These are phyloP conservation scores for Puccinia sorghi DNA, from an alignment of 1,284 basidiomycete genomes.

Conservation along the genomic window DNA sequence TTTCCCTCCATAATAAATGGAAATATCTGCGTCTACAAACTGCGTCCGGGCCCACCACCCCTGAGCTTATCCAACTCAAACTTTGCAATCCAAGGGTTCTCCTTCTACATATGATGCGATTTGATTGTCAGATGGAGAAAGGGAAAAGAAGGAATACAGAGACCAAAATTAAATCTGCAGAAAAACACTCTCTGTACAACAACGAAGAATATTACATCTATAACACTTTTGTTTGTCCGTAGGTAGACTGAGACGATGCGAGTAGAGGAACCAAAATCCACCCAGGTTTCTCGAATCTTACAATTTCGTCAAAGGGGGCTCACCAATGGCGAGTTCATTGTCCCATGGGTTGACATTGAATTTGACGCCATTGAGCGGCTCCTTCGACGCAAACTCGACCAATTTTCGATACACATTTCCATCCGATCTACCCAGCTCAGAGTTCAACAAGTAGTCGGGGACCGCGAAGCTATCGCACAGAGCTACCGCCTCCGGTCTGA, in stretches of 20 bases:
- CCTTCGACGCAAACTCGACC: slow-evolving; percentile 53
- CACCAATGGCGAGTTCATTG: slow-evolving; percentile 36
- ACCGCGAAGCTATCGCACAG: slow-evolving; percentile 59
- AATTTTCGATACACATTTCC: slow-evolving; percentile 58
- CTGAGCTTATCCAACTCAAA: no score
- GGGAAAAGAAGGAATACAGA: no score
- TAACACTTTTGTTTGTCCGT: no score
- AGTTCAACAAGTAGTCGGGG: slow-evolving; percentile 59
- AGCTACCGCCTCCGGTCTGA: slow-evolving; percentile 57
- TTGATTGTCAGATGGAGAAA: no score
- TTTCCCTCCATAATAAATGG: not conserved
- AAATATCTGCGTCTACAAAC: not conserved
- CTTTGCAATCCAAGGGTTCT: no score
- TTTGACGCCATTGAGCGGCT: slow-evolving; percentile 55
- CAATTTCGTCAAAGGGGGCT: slow-evolving; percentile 34
- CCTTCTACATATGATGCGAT: no score
- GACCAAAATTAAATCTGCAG: no score
- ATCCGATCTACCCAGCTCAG: slow-evolving; percentile 58
- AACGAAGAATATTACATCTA: no score
- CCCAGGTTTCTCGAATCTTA: not conserved
- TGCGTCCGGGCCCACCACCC: no score
- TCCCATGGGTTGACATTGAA: slow-evolving; percentile 57
- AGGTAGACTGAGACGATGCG: no score
- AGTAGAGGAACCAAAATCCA: not conserved
- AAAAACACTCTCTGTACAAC: no score